phyloP scores from a whole-genome alignment of 805 yeast genomes.

The Scheffersomyces spartinae region DNA sequence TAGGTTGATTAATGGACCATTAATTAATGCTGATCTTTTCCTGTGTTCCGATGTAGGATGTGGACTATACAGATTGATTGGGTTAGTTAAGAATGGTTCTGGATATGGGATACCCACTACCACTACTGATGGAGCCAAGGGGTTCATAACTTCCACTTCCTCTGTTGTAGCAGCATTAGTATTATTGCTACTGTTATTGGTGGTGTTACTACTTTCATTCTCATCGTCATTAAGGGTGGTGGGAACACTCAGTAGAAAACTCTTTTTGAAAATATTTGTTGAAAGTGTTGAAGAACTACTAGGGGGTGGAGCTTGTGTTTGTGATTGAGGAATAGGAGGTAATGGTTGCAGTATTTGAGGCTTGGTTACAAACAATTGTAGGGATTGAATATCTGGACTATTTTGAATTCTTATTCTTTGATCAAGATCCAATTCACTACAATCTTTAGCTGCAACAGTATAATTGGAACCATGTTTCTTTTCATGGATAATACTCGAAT shows the following conservation, averaged over 20 bases:
- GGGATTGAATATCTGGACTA: conserved; percentile 17
- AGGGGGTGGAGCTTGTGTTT: too few species aligned
- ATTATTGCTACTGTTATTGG: conserved; percentile 6
- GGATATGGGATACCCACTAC: conserved; percentile 32
- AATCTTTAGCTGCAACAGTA: conserved; percentile 17
- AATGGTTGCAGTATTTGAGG: too few species aligned
- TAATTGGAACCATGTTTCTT: conserved; percentile 3
- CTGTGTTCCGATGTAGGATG: conserved; percentile 53
- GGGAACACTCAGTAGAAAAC: too few species aligned
- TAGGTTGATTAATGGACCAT: conserved; percentile 76
- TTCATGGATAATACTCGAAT: conserved; percentile 1
- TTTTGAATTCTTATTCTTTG: conserved; percentile 20
- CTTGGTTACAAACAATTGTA: conserved; percentile 23
- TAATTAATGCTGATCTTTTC: conserved; percentile 63
- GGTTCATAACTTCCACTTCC: not conserved
- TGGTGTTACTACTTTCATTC: conserved; percentile 5
- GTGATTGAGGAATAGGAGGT: too few species aligned
- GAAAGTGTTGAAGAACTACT: too few species aligned
- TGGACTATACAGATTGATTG: conserved; percentile 27
- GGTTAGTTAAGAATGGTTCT: conserved; percentile 18
- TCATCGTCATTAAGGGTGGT: too few species aligned
- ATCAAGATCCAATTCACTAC: conserved; percentile 21
- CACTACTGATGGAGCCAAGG: conserved; percentile 6
- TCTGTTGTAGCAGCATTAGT: conserved; percentile 2
- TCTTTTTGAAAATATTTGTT: too few species aligned